A percentile compares a stretch with the other conserved stretches of the same genome.
Evolutionary conservation across 176 grass and related monocot species (phyloP).

Genomic region (Luzula sylvatica): DNA sequence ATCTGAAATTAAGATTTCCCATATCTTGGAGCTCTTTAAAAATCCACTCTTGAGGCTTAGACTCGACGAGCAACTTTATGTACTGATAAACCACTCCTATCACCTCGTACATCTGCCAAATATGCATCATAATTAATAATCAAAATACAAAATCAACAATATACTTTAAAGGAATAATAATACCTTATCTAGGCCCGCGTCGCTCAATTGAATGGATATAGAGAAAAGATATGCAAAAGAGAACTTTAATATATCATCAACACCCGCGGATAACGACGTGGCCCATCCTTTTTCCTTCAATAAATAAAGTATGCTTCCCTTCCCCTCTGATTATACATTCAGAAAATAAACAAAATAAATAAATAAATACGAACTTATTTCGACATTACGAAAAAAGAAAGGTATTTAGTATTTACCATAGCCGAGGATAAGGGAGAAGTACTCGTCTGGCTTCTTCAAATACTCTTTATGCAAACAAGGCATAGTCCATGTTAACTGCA

Average conservation of each 20-base stretch:
- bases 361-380: conserved; percentile 2
- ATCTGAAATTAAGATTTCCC: conserved; percentile 86
- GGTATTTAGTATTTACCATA: conserved; percentile 44
- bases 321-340: conserved; percentile 98
- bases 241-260: conserved; percentile 48
- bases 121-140: conserved; percentile 4
- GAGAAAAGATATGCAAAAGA: conserved; percentile 83
- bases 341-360: conserved; percentile 7
- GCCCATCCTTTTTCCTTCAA: conserved; percentile 86
- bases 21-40: conserved; percentile 97
- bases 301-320: conserved; percentile 85
- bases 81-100: conserved; percentile 76
- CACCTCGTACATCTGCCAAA: conserved; percentile 60
- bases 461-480: conserved; percentile 94
- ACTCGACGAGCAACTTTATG: conserved; percentile 63
- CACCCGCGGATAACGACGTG: conserved; percentile 67
- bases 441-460: conserved; percentile 90
- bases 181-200: conserved; percentile 90
- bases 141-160: conserved; percentile 4
- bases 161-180: background rate
- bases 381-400: too few species aligned
- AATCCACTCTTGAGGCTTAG: conserved; percentile 89
- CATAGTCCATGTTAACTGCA: conserved; percentile 81
- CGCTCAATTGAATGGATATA: conserved; percentile 68
- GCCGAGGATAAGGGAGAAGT: conserved; percentile 79